Base-by-base conservation (phyloP, 768 basidiomycete genomes). In the Sarcomyxa edulis region DNA sequence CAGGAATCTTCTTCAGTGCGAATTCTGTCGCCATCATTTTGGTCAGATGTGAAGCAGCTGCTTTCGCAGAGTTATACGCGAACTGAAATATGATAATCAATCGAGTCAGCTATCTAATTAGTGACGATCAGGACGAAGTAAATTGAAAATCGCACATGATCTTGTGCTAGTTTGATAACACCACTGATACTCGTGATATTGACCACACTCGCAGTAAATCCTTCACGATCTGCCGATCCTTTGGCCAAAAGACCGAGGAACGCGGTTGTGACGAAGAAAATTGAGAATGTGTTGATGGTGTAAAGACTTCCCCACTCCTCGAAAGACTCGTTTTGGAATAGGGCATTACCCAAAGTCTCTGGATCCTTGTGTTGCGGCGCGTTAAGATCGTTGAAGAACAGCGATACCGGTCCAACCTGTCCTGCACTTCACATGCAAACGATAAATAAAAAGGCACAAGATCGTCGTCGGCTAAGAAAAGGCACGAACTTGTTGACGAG, bases 161-260 rank as follows among this genome's bases (percentile, higher is more conserved):
- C 71, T 55, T 89, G 86, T 1, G 83, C 74, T 15, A 86, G 42
- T 58, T 84, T 86, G 41, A 72, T 66, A 35, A 80, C 35, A 2
- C 86, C 88, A 42, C 84, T 86, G 37, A 89, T 78, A 35, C 82
- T 84, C 3, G 86, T 86, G 46, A 80, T 79, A 54, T 88, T 89
- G 50, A 90, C 72, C 20, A 89, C 80, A 32, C 61, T 71, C 15
- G 86, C 79, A 14, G 74, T 76, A 54, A 71, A 81, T 4, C 68
- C 70, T 6, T 66, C 59, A 22, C 56, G 55, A 43, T 84, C 83
- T 48, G 73, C 66, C 16, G 81, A 75, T 21, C 84, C 87, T 48
- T 78, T 82, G 38, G 78, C 79, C 31, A 90, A 72, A 28, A 90
- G 64, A 4, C 81, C 86, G 31, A 88, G 59, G 59, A 89, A 88